A percentile compares a stretch with the other conserved stretches of the same genome.
phyloP scores from a whole-genome alignment of 139 green algal genomes.

The Dunaliella primolecta region DNA sequence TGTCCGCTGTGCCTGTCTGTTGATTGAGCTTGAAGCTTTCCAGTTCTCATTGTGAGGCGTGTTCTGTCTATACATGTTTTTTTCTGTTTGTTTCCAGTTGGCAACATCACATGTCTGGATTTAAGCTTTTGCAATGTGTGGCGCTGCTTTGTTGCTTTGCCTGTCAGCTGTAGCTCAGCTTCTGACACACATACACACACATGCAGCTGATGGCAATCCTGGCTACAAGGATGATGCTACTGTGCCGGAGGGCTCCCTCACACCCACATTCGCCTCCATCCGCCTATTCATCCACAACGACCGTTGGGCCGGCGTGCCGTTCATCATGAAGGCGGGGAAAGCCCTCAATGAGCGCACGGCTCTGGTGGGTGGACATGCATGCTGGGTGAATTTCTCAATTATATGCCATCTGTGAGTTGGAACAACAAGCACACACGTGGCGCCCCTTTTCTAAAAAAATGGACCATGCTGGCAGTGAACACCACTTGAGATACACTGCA shows the following conservation, averaged over 20 bases:
- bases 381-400: no score
- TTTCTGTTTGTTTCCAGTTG: no score
- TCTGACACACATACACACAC: background rate
- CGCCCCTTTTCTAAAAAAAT: background rate
- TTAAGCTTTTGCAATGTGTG: no score
- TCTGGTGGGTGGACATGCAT: slow-evolving; percentile 17
- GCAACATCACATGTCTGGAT: no score
- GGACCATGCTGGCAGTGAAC: no score
- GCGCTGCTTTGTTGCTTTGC: no score
- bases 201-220: slow-evolving; percentile 39
- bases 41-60: no score
- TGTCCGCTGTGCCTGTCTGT: no score
- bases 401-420: background rate
- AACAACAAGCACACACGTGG: background rate
- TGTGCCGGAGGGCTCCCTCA: slow-evolving; percentile 65
- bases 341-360: slow-evolving; percentile 61
- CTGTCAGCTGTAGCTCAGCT: no score
- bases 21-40: no score
- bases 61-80: no score
- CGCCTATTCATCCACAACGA: slow-evolving; percentile 89
- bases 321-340: slow-evolving; percentile 95
- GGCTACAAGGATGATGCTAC: slow-evolving; percentile 91
- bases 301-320: slow-evolving; percentile 78
- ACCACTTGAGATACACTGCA: no score
- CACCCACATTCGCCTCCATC: slow-evolving; percentile 86